A percentile compares a stretch with the other conserved stretches of the same genome.
Conservation (phyloP, 2,329 filamentous ascomycete genomes). For the Trichoderma afroharzianum region DNA sequence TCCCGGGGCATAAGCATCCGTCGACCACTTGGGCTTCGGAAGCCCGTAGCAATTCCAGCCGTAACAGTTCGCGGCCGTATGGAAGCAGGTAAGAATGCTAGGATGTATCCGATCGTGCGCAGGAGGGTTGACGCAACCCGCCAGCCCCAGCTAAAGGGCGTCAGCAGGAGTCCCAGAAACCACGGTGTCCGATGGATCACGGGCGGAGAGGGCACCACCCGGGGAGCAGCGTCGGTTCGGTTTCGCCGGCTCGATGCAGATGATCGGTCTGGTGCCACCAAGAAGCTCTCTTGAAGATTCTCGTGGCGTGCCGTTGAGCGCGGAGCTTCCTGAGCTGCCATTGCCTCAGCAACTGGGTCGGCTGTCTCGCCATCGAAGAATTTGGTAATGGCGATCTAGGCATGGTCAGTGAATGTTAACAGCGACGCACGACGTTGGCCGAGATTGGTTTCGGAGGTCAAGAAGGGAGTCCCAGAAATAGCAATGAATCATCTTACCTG, state of each 20-base stretch:
- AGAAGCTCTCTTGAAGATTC: slow-evolving; percentile 64
- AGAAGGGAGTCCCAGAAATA: neutral
- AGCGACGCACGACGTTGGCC: neutral
- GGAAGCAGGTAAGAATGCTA: slow-evolving; percentile 73
- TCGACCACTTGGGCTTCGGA: slow-evolving; percentile 63
- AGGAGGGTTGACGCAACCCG: slow-evolving; percentile 65
- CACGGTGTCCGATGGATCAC: slow-evolving; percentile 68
- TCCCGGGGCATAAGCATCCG: slow-evolving; percentile 79
- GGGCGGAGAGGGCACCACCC: slow-evolving; percentile 76
- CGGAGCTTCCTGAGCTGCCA: slow-evolving; percentile 60
- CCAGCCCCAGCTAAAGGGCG: slow-evolving; percentile 78
- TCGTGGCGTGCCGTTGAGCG: slow-evolving; percentile 64
- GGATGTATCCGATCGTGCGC: slow-evolving; percentile 70
- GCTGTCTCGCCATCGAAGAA: slow-evolving; percentile 96
- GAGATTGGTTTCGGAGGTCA: neutral
- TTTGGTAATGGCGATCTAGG: slow-evolving; percentile 87
- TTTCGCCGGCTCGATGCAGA: slow-evolving; percentile 26
- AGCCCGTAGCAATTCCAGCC: slow-evolving; percentile 48
- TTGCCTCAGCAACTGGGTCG: slow-evolving; percentile 74
- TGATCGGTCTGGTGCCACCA: slow-evolving; percentile 26
- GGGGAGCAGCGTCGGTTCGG: slow-evolving; percentile 65
- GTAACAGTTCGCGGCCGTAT: slow-evolving; percentile 54
- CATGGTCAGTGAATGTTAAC: neutral
- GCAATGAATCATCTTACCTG: slow-evolving; percentile 53
- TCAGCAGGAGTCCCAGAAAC: slow-evolving; percentile 71